Evolutionary conservation across 2,329 filamentous ascomycete species (phyloP).

Genomic region (Chaetomiaceae sp.): DNA sequence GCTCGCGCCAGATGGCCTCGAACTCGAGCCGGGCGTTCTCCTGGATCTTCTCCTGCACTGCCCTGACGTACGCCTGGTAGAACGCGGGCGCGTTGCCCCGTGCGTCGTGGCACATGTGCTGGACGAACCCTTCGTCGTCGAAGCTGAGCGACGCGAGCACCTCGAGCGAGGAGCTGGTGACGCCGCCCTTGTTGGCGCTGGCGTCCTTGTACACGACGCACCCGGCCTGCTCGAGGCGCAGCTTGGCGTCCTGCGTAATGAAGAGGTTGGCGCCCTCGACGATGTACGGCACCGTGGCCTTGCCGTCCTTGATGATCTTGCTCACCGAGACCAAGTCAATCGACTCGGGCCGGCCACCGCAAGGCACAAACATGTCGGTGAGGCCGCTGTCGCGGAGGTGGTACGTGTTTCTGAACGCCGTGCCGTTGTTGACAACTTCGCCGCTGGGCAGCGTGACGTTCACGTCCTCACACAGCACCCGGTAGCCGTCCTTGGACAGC

Average conservation of each 20-base stretch:
- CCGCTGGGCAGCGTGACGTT: conserved; percentile 84
- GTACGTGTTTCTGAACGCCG: conserved; percentile 94
- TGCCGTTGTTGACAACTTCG: conserved; percentile 84
- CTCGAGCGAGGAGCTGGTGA: conserved; percentile 94
- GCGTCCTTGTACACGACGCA: conserved; percentile 97
- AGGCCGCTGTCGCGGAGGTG: conserved; percentile 73
- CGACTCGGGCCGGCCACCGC: conserved; percentile 91
- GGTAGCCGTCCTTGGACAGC: conserved; percentile 81
- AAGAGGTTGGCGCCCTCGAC: conserved; percentile 98
- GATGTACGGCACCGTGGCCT: conserved; percentile 82
- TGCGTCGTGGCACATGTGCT: conserved; percentile 86
- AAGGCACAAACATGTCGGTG: conserved; percentile 90
- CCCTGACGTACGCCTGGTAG: conserved; percentile 87
- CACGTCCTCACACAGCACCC: conserved; percentile 84
- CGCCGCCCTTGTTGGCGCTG: conserved; percentile 96
- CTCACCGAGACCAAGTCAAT: conserved; percentile 85
- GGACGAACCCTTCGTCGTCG: conserved; percentile 77
- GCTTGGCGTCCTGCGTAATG: conserved; percentile 96
- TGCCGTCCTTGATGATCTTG: conserved; percentile 86
- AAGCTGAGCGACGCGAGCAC: conserved; percentile 93
- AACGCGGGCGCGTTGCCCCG: conserved; percentile 74
- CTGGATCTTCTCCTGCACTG: conserved; percentile 85
- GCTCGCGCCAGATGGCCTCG: conserved; percentile 95
- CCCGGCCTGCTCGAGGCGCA: conserved; percentile 90
- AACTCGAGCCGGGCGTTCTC: conserved; percentile 92